These are phyloP conservation scores for Lentinula raphanica DNA, from an alignment of 768 basidiomycete genomes.

Conservation along the genomic window DNA sequence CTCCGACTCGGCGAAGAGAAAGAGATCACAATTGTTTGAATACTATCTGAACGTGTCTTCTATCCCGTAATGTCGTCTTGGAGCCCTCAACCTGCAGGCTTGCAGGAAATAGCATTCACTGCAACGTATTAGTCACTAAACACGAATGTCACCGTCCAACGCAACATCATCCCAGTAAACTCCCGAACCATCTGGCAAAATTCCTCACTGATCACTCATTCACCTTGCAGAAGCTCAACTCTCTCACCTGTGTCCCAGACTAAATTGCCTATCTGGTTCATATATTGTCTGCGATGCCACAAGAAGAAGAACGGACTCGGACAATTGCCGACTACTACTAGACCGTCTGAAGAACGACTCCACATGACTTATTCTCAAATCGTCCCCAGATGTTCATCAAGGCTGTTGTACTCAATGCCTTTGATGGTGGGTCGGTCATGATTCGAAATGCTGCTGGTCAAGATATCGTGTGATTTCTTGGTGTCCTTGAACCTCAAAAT, in stretches of 20 bases:
- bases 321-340: conserved; percentile 96
- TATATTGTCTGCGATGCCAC: conserved; percentile 75
- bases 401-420: conserved; percentile 70
- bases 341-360: conserved; percentile 98
- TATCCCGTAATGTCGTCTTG: conserved; percentile 62
- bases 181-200: conserved; percentile 7
- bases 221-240: conserved; percentile 70
- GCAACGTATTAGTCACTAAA: conserved; percentile 90
- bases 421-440: conserved; percentile 76
- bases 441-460: conserved; percentile 93
- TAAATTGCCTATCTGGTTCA: conserved; percentile 95
- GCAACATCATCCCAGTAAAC: conserved; percentile 75
- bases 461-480: conserved; percentile 86
- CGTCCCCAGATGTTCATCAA: conserved; percentile 67
- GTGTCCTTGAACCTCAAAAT: conserved; percentile 80
- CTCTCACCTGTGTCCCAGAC: conserved; percentile 82
- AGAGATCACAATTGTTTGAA: conserved; percentile 18
- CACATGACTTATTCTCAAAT: conserved; percentile 67
- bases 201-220: conserved; percentile 16
- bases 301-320: conserved; percentile 88
- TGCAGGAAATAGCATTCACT: conserved; percentile 89
- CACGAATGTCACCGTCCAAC: conserved; percentile 69
- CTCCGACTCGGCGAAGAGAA: no score
- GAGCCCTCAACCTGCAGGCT: conserved; percentile 78
- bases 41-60: conserved; percentile 33